Base-by-base conservation (phyloP, 805 yeast species). In the Zygosaccharomyces gambellarensis region DNA sequence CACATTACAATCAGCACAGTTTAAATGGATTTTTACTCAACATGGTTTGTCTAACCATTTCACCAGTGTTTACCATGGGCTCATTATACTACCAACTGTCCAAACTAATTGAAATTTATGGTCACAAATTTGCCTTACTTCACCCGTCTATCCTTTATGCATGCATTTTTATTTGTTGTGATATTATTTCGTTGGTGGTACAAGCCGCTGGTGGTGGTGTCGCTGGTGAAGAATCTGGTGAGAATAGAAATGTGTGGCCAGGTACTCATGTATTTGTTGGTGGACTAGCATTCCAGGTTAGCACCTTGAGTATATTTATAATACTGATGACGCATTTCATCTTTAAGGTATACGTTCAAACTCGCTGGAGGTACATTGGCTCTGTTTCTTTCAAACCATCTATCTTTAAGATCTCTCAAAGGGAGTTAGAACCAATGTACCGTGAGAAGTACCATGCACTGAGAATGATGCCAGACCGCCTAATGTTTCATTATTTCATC, bases 61-160 rank as follows among this genome's bases (percentile, higher is more conserved):
- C 88, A 0, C 96, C 96, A 0, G 88, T 87, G 19, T 85, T 89
- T 64, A 71, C 86, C 40, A 85, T 87, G 87, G 96, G 86, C 3
- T 96, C 92, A 1, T 73, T 89, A 2, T 90, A 89, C 68, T 84
- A 77, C 55, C 72, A 82, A 47, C 68, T 89, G 54, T 89, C 85
- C 5, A 85, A 87, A 65, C 57, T 85, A 44, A 71, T 82, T 42
- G 80, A 83, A 48, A 65, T 87, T 1, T 81, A 80, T 59, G 88
- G 88, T 2, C 69, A 72, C 49, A 61, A 69, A 14, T 82, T 68
- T 54, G 80, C 90, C 7, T 46, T 62, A 1, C 45, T 78, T 32
- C 55, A 59, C 12, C 61, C 68, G 2, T 70, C 71, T 23, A 65
- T 61, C 56, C 49, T 56, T 3, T 66, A 66, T 49, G 76, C 90